These are phyloP conservation scores for Aphanocladium album DNA, from an alignment of 2,329 filamentous ascomycete species.

Conservation along the genomic window DNA sequence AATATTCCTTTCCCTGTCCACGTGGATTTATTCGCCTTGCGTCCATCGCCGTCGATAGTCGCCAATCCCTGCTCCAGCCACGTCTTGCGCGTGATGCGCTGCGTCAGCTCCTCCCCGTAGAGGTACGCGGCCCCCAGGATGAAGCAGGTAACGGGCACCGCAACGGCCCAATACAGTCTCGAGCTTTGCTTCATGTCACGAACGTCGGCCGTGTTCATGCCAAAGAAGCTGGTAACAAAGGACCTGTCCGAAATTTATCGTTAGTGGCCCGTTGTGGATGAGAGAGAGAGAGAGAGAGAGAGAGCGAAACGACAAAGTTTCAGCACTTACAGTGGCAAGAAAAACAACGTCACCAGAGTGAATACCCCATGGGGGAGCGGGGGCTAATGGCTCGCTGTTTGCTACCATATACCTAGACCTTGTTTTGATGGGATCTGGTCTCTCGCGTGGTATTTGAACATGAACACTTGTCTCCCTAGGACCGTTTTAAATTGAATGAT, in stretches of 20 bases:
- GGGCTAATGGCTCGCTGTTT: too few relatives aligned
- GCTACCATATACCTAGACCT: too few relatives aligned
- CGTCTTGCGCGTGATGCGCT: not conserved
- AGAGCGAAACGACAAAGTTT: too few relatives aligned
- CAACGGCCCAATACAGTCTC: conserved; percentile 36
- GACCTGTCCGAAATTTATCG: conserved; percentile 13
- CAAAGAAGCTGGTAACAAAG: conserved; percentile 32
- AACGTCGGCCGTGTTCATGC: conserved; percentile 41
- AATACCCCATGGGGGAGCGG: conserved; percentile 22
- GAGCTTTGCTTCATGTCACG: conserved; percentile 34
- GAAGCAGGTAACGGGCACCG: conserved; percentile 32
- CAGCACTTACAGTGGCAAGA: conserved; percentile 31
- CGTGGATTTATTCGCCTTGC: too few relatives aligned
- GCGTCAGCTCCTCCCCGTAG: conserved; percentile 17
- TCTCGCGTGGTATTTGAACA: too few relatives aligned
- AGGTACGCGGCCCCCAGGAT: conserved; percentile 23
- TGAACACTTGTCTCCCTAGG: too few relatives aligned
- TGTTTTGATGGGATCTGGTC: too few relatives aligned
- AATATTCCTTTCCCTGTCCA: too few relatives aligned
- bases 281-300: too few relatives aligned
- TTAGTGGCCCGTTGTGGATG: not conserved
- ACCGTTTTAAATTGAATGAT: too few relatives aligned
- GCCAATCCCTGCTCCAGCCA: not conserved
- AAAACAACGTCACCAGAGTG: conserved; percentile 37
- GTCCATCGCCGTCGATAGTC: too few relatives aligned